Evolutionary conservation across 768 basidiomycete genomes (phyloP), one percentile per base, ranked within the genome.

Genomic region (Hygrocybe punicea): DNA sequence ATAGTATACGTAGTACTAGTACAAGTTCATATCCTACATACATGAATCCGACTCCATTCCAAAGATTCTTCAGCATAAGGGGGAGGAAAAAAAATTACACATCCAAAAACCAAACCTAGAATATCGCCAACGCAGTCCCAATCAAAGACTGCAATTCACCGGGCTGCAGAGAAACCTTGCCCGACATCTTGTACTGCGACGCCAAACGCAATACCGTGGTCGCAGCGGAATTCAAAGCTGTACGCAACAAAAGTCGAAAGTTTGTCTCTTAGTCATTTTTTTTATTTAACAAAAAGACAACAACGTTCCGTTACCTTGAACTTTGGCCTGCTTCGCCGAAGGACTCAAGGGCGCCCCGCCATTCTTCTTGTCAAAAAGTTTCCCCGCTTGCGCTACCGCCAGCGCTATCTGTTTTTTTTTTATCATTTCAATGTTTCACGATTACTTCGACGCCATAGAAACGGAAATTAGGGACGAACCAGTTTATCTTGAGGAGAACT

Each of bases 301-400:
- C 8, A 24, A 24, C 10, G 19, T n/a, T n/a, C 19, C 13, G 2
- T 13, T 37, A 19, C 51, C 51, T 52, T 52, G 29, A n/a, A 52
- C 16, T 24, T 52, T 52, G 16, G 34, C 34, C 14, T 36, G 14
- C 29, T 33, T 37, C 11, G 36, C 33, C n/a, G 13, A 34, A 52
- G 51, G 51, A 39, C 36, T 35, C 29, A 35, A 8, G 3, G 51
- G 51, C 36, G 13, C 3, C 19, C 51, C 51, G 4, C 51, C 51
- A 17, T 52, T 52, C 51, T 52, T 52, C 34, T 21, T 52, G 23
- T 52, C 51, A 34, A 52, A 52, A 5, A 52, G 36, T 14, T 52
- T 52, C 33, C 6, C 51, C 17, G 51, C 51, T 52, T 52, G 51
- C 11, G 36, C 34, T n/a, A 52, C 23, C 17, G 51, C 51, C 11